Percentiles rank a stretch among this genome's conserved stretches.
phyloP scores from a whole-genome alignment of 1,284 basidiomycete genomes.

The Megacollybia platyphylla region DNA sequence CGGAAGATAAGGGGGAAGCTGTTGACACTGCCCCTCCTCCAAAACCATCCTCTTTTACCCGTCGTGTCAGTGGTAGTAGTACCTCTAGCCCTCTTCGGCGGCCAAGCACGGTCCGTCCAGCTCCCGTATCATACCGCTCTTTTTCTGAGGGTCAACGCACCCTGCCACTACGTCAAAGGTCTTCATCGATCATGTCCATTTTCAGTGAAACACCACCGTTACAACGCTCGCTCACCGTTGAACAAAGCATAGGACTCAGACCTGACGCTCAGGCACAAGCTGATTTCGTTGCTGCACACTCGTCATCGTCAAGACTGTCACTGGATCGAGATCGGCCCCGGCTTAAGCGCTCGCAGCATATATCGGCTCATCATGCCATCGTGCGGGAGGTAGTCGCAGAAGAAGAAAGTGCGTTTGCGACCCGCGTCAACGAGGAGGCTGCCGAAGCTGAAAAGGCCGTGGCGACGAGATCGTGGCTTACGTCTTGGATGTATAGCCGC shows the following conservation, averaged over 20 bases:
- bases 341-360: conserved; percentile 19
- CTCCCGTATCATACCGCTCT: conserved; percentile 20
- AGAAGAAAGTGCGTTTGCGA: conserved; percentile 41
- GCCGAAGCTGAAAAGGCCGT: conserved; percentile 34
- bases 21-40: conserved; percentile 26
- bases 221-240: conserved; percentile 15
- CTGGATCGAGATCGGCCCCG: conserved; percentile 12
- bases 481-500: conserved; percentile 44
- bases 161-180: conserved; percentile 10
- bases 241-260: conserved; percentile 22
- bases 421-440: conserved; percentile 39
- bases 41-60: conserved; percentile 23
- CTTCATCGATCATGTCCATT: conserved; percentile 25
- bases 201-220: conserved; percentile 16
- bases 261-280: conserved; percentile 29
- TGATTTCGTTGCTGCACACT: conserved; percentile 21
- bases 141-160: conserved; percentile 17
- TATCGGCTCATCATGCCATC: conserved; percentile 48
- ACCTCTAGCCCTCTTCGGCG: conserved; percentile 8
- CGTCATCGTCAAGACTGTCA: conserved; percentile 24
- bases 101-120: conserved; percentile 7
- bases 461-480: conserved; percentile 40
- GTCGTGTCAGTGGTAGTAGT: conserved; percentile 17
- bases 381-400: conserved; percentile 54
- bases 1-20: conserved; percentile 31